Evolutionary conservation across 257 asterid genomes (phyloP).

Genomic region (Leptodermis oblonga): DNA sequence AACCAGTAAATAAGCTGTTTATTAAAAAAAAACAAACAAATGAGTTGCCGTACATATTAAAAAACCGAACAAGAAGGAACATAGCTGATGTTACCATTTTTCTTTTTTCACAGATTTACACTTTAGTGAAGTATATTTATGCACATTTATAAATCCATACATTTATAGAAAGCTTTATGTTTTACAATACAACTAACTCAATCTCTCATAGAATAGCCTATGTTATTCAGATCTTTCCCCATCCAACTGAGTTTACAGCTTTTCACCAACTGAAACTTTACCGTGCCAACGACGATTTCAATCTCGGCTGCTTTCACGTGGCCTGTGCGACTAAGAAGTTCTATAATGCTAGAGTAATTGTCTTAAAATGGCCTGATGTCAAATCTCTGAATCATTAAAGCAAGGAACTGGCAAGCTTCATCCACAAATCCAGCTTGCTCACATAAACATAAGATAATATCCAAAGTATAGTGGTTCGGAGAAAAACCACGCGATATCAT

Average conservation of each 20-base stretch:
- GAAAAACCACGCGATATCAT: constrained; percentile 62
- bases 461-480: constrained; percentile 72
- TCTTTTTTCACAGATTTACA: too few species aligned
- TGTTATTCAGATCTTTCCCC: too few species aligned
- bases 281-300: constrained; percentile 43
- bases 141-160: too few species aligned
- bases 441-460: constrained; percentile 50
- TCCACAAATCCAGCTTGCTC: constrained; percentile 71
- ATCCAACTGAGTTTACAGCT: neutral
- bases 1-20: too few species aligned
- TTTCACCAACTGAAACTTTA: neutral
- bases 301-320: constrained; percentile 59
- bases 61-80: too few species aligned
- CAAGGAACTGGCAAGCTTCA: constrained; percentile 53
- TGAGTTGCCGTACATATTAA: too few species aligned
- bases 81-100: too few species aligned
- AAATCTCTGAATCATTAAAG: constrained; percentile 48
- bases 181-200: too few species aligned
- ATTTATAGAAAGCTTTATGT: too few species aligned
- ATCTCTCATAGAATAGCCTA: too few species aligned
- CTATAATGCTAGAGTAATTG: constrained; percentile 54
- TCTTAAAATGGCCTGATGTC: constrained; percentile 60
- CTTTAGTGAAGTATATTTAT: too few species aligned
- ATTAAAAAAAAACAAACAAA: too few species aligned
- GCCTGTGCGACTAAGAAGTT: constrained; percentile 50